These are phyloP conservation scores for Boeremia exigua DNA, from an alignment of 2,329 filamentous ascomycete species.

Conservation along the genomic window DNA sequence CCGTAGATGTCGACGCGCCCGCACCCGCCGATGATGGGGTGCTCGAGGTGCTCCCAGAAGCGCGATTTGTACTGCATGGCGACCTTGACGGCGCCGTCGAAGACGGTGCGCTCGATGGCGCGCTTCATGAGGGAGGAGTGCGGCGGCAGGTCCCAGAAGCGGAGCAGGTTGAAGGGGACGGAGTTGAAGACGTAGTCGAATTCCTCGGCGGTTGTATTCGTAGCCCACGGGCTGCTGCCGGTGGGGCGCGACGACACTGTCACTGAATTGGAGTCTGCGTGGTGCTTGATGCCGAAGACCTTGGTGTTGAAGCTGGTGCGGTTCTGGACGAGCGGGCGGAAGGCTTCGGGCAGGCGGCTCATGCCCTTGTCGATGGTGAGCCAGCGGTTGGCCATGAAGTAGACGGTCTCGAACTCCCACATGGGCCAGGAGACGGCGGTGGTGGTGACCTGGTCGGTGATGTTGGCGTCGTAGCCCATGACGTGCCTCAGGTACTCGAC, in stretches of 20 bases:
- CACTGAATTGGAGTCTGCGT: conserved; percentile 57
- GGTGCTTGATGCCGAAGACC: conserved; percentile 61
- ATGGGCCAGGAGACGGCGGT: conserved; percentile 53
- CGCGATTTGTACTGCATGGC: conserved; percentile 69
- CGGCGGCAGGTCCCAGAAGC: conserved; percentile 62
- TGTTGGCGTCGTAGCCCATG: conserved; percentile 61
- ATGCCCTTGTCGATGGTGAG: conserved; percentile 66
- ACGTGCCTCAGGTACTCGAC: conserved; percentile 65
- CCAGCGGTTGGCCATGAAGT: conserved; percentile 64
- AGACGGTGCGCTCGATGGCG: conserved; percentile 54
- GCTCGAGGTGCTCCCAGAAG: conserved; percentile 59
- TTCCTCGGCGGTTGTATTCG: conserved; percentile 50
- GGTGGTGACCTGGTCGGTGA: conserved; percentile 50
- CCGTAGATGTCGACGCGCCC: conserved; percentile 64
- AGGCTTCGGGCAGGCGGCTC: conserved; percentile 63
- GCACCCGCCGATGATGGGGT: conserved; percentile 67
- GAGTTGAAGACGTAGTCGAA: conserved; percentile 70
- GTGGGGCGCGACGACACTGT: conserved; percentile 58
- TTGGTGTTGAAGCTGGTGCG: conserved; percentile 60
- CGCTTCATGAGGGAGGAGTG: conserved; percentile 55
- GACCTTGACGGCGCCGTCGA: conserved; percentile 58
- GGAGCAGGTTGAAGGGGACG: conserved; percentile 66
- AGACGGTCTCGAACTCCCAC: conserved; percentile 55
- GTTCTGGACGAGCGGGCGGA: conserved; percentile 64
- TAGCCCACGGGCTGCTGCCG: conserved; percentile 47